Base-by-base conservation (phyloP, 2,329 filamentous ascomycete species). In the Polytolypa hystricis region DNA sequence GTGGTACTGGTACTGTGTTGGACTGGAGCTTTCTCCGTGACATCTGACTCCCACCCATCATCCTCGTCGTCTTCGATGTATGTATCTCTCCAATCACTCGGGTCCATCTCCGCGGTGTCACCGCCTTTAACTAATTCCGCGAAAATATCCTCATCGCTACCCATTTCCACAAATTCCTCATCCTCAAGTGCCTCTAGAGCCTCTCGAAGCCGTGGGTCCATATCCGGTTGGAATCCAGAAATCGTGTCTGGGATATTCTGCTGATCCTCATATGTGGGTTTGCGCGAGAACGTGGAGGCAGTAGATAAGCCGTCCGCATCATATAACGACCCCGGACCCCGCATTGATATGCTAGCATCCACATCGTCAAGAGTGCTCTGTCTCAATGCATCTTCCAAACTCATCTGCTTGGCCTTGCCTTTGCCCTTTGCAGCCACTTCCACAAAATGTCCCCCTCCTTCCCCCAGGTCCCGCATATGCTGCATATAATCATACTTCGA, bases 401-500 rank as follows among this genome's bases (percentile, higher is more conserved):
- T 93, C 54, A 79, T 72, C 53, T 84, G 69, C 47, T 58, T 82
- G 4, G 70, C 76, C 62, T 87, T 87, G 16, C 64, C 68, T 58
- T 84, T 83, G 46, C 72, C 74, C 35, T 74, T 71, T n/a, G 74
- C 71, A 48, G 50, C 47, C 15, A 64, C 58, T 43, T 95, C 86
- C 26, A 98, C 73, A 54, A 93, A 96, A 32, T 87, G 78, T 19
- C 83, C 83, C 4, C 59, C 62, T 5, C 61, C 84, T 29, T 67
- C 61, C 39, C 79, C 79, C n/a, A 98, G 66, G 50, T 96, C 91
- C 38, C 86, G 81, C 71, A 98, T 68, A 62, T 98, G 91, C 61
- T 98, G 91, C 91, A 98, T 98, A 65, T 98, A 98, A 62, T 98
- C 91, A 63, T 98, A 98, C 54, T 84, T 75, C 46, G 84, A 81